Base-by-base conservation (phyloP, 225 moss, liverwort and hornwort genomes). In the Thuidium tamariscinum region DNA sequence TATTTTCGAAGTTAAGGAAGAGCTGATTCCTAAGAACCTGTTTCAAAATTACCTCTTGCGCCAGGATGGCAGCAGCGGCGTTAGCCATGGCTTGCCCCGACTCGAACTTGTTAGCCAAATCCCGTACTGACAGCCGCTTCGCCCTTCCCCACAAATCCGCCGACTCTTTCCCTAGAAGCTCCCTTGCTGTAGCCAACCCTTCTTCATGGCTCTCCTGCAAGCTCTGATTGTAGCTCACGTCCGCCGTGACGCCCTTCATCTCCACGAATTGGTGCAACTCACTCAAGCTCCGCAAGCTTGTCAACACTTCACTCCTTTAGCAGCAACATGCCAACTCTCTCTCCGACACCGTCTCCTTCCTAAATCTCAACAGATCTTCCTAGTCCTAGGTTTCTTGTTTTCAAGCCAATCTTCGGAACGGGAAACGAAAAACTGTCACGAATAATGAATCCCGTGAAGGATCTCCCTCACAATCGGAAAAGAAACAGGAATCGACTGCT, bases 21-120 rank as follows among this genome's bases (percentile, higher is more conserved):
- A 70, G 23, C 34, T 23, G 64, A 36, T 62, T 25, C 66, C 16
- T 4, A 36, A 59, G 83, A 22, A 68, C 77, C 32, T 16, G 25
- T 65, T 15, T 64, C n/a, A 14, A 22, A 21, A 34, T 64, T 90
- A 94, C 94, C 91, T 94, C 94, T 87, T 88, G 91, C 64, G 85
- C 90, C 48, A 94, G 86, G 59, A 86, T 88, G 39, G 88, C 79
- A 66, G 88, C 91, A 9, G 93, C 92, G 27, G 91, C 93, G 72
- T 83, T 79, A 10, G 91, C 93, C 6, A 90, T 90, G 44, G 93
- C 90, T 69, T 94, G 93, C 27, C 90, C 93, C 13, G 86, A 89
- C 88, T 94, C 94, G 82, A 93, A 94, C 86, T 88, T 90, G 77
- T 74, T 88, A 21, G 94, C 94, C 89, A 94, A 88, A 80, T 94